A percentile compares a stretch with the other conserved stretches of the same genome.
phyloP scores from a whole-genome alignment of 31 red algal species.

The Asparagopsis taxiformis region DNA sequence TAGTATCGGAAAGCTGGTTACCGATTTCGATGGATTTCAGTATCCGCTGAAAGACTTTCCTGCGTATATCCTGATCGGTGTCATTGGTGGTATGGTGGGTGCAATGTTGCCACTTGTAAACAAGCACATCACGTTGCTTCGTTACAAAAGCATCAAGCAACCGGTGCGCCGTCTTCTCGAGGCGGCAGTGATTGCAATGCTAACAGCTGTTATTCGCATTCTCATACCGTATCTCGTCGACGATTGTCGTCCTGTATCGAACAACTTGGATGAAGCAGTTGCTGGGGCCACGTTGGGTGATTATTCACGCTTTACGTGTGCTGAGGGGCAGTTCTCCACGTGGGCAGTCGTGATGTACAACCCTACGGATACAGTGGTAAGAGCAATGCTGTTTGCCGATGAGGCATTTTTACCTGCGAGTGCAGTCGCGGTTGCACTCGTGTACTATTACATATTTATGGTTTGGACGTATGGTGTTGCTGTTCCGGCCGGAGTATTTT shows the following conservation, averaged over 20 bases:
- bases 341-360: slow-evolving; percentile 77
- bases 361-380: slow-evolving; percentile 50
- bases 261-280: slow-evolving; percentile 4
- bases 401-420: slow-evolving; percentile 13
- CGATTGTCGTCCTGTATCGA: slow-evolving; percentile 33
- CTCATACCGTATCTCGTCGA: slow-evolving; percentile 41
- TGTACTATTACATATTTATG: slow-evolving; percentile 63
- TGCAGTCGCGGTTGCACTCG: slow-evolving; percentile 25
- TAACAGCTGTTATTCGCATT: slow-evolving; percentile 53
- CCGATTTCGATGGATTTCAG: not conserved
- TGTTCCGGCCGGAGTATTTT: slow-evolving; percentile 78
- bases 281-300: slow-evolving; percentile 18
- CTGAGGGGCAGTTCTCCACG: slow-evolving; percentile 30
- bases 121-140: slow-evolving; percentile 48
- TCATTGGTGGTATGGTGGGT: slow-evolving; percentile 57
- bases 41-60: slow-evolving; percentile 55
- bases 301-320: slow-evolving; percentile 68
- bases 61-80: slow-evolving; percentile 41
- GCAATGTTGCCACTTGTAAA: slow-evolving; percentile 46
- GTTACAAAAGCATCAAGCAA: slow-evolving; percentile 27
- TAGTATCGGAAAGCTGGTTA: slow-evolving; percentile 16
- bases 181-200: slow-evolving; percentile 18
- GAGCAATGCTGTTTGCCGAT: slow-evolving; percentile 48
- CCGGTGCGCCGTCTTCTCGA: slow-evolving; percentile 50
- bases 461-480: slow-evolving; percentile 68